These are phyloP conservation scores for Eucalyptus tenuipes DNA, from an alignment of 345 rosid species.

Conservation along the genomic window DNA sequence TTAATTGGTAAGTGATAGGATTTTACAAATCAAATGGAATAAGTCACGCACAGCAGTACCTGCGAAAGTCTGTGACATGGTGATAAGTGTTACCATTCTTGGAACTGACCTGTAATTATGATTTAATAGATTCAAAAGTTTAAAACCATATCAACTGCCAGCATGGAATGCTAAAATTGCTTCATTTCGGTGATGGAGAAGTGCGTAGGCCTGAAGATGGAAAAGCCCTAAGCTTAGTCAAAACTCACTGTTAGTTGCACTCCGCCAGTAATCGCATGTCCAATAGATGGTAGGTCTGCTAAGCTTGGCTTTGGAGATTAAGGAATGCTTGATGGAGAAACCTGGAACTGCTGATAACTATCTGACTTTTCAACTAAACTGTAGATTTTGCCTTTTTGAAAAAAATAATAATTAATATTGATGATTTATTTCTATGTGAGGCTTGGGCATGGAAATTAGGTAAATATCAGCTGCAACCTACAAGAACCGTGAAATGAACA, in stretches of 20 bases:
- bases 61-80: neutral
- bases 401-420: neutral
- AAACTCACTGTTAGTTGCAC: neutral
- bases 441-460: neutral
- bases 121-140: neutral
- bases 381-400: neutral
- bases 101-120: neutral
- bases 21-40: neutral
- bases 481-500: neutral
- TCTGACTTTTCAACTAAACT: neutral
- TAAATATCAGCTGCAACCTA: neutral
- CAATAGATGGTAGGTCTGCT: neutral
- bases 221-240: neutral
- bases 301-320: neutral
- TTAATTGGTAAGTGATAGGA: neutral
- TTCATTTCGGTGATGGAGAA: neutral
- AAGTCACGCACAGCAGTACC: neutral
- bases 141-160: neutral
- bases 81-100: neutral
- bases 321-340: neutral
- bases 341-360: neutral
- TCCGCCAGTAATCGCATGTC: neutral
- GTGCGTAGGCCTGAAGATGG: neutral
- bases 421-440: neutral
- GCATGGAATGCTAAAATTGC: neutral